phyloP scores from a whole-genome alignment of 2,329 filamentous ascomycete species.

The Fusarium hainanense region DNA sequence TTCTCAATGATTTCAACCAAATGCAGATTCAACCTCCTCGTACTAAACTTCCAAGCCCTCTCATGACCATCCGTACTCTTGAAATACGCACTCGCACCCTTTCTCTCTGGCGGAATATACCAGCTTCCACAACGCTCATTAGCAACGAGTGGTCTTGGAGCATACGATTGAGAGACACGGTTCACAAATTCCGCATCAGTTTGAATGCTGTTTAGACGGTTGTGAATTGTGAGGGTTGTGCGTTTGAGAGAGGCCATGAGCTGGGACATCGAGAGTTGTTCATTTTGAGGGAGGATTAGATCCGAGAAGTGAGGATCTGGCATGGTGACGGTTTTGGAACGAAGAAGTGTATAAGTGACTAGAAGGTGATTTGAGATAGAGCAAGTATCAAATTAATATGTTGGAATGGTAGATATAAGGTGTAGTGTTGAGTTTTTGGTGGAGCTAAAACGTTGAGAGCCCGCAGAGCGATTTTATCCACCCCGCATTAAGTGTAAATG shows the following conservation, averaged over 20 bases:
- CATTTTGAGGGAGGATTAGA: constrained; percentile 63
- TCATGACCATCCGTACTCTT: constrained; percentile 97
- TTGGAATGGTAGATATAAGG: background rate
- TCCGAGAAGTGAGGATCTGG: constrained; percentile 51
- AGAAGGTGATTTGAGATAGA: background rate
- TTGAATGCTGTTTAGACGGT: constrained; percentile 83
- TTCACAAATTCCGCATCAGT: constrained; percentile 81
- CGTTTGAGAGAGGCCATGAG: constrained; percentile 79
- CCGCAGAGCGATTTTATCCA: constrained; percentile 23
- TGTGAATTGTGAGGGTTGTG: constrained; percentile 80
- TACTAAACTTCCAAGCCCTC: constrained; percentile 90
- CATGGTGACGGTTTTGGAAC: constrained; percentile 22
- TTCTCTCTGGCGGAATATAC: constrained; percentile 79
- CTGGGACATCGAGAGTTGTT: constrained; percentile 76
- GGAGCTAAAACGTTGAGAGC: constrained; percentile 24
- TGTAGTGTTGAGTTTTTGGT: constrained; percentile 36
- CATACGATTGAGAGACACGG: constrained; percentile 65
- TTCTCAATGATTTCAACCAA: constrained; percentile 74
- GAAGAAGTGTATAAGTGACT: too few relatives aligned
- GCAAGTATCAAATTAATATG: background rate
- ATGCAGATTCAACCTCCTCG: constrained; percentile 85
- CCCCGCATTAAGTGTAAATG: constrained; percentile 22
- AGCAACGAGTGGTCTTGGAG: constrained; percentile 77
- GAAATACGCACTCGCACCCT: constrained; percentile 86
- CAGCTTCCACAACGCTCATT: constrained; percentile 97